These are phyloP conservation scores for Fusarium hostae DNA, from an alignment of 2,329 filamentous ascomycete genomes.

Conservation along the genomic window DNA sequence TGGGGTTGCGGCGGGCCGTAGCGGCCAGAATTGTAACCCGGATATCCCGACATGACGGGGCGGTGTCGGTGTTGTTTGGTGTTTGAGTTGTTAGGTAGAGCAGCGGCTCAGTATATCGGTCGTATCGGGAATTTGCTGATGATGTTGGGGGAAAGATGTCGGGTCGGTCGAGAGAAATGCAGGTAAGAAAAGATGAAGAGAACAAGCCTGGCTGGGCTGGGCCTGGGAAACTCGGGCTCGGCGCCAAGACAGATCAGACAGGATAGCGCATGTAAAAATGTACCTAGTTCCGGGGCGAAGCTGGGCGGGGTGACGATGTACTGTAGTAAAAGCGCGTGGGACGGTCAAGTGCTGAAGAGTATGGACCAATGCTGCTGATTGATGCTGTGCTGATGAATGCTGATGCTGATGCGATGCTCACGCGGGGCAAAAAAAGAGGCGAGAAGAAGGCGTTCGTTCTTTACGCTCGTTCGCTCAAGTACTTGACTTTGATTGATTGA, in stretches of 20 bases:
- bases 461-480: background rate
- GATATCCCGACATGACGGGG: conserved; percentile 70
- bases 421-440: conserved; percentile 28
- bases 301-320: conserved; percentile 24
- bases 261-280: conserved; percentile 19
- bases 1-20: conserved; percentile 51
- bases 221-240: conserved; percentile 29
- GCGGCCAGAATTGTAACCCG: conserved; percentile 63
- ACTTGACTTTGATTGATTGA: conserved; percentile 3
- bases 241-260: conserved; percentile 37
- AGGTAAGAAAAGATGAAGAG: conserved; percentile 18
- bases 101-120: background rate
- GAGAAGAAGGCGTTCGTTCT: conserved; percentile 5
- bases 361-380: conserved; percentile 9
- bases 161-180: conserved; percentile 23
- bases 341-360: conserved; percentile 5
- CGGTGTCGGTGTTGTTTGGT: background rate
- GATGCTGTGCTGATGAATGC: conserved; percentile 21
- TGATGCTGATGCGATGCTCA: conserved; percentile 24
- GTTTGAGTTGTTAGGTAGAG: background rate
- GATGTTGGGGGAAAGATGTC: conserved; percentile 13
- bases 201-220: conserved; percentile 1
- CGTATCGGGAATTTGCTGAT: background rate
- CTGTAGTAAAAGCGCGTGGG: conserved; percentile 5
- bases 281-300: conserved; percentile 18